Base-by-base conservation (phyloP, 2,329 filamentous ascomycete genomes). In the Bimuria novae-zelandiae region DNA sequence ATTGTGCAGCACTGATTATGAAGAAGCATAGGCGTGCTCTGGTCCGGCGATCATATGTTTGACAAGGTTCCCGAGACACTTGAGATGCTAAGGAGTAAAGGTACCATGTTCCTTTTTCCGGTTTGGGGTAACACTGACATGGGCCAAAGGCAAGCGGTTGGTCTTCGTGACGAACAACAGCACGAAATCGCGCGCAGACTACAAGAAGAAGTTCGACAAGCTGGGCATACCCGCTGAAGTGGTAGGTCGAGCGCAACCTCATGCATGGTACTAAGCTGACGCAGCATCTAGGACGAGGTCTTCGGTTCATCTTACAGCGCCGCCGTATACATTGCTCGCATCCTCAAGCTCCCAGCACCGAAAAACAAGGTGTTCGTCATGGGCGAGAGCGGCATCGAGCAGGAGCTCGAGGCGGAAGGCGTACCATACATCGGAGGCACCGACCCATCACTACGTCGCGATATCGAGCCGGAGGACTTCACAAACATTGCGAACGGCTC, bases 151-250 rank as follows among this genome's bases (percentile, higher is more conserved):
- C 70, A 99, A 99, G 76, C 88, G 88, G 71, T 83, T 94, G 29
- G 87, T 99, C 49, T 99, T 99, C 71, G 94, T 99, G 47, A 99
- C 94, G 35, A 99, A 99, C 79, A 99, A 99, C 79, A 97, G 92
- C 69, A 97, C 94, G 52, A 99, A 99, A 74, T 96, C 93, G 10
- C 89, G 94, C 51, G 80, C 84, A 44, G 92, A 97, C 72, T 99
- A 99, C 77, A 88, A 89, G 73, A 91, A 93, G 79, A 99, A 97
- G 71, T 87, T 99, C 55, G 85, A 89, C 41, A 79, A 79, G 49
- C 82, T 97, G 71, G 89, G 89, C 41, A 96, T 99, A 65, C 87
- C 89, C 1, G 87, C 85, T 63, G 81, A 84, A 53, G 84, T 89
- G 57, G 83, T 84, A 69, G 25, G 75, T 70, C 17, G 4, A 48